Conservation (phyloP, 23 red algal species). For the Gracilaria domingensis region DNA sequence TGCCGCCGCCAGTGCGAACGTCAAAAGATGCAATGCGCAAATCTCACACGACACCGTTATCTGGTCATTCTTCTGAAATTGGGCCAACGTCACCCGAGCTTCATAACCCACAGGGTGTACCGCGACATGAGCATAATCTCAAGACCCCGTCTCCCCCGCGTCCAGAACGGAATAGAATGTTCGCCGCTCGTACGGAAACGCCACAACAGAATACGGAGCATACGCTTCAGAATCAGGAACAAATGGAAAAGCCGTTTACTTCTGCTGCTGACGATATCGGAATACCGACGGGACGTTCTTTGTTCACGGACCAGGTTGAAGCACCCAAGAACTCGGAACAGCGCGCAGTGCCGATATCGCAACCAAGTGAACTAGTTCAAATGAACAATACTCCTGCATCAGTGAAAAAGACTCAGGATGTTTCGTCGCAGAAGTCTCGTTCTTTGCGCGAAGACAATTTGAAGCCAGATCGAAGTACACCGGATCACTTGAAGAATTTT, state of each 20-base stretch:
- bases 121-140: constrained; percentile 31
- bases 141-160: constrained; percentile 31
- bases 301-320: constrained; percentile 5
- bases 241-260: background rate
- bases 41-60: constrained; percentile 45
- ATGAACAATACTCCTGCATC: background rate
- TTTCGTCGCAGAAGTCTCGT: background rate
- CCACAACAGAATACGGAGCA: background rate
- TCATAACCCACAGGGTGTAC: constrained; percentile 3
- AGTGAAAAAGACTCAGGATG: background rate
- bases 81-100: constrained; percentile 35
- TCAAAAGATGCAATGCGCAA: constrained; percentile 29
- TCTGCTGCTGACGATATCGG: background rate
- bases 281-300: background rate
- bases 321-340: background rate
- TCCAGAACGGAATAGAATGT: constrained; percentile 21
- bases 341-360: background rate
- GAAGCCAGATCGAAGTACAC: background rate
- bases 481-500: background rate
- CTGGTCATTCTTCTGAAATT: constrained; percentile 42
- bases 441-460: background rate
- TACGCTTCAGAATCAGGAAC: background rate
- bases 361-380: background rate
- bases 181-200: background rate
- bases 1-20: constrained; percentile 8